Evolutionary conservation across 257 asterid genomes (phyloP).

Genomic region (Solanum neorickii): DNA sequence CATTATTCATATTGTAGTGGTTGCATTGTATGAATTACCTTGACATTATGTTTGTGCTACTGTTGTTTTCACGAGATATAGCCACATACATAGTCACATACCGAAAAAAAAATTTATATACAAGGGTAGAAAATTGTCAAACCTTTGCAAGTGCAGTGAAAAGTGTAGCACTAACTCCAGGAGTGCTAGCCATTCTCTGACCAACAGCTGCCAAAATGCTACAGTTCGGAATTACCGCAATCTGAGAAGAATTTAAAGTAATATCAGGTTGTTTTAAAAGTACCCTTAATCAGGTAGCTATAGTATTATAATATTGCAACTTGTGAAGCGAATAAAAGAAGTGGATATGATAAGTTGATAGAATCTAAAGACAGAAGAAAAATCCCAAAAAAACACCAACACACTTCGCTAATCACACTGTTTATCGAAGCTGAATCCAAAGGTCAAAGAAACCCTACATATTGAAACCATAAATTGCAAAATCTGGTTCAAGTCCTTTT

Average conservation of each 20-base stretch:
- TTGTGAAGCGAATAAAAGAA: neutral
- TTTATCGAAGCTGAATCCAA: neutral
- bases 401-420: neutral
- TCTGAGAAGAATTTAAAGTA: constrained; percentile 32
- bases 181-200: constrained; percentile 99
- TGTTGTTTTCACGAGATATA: neutral
- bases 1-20: neutral
- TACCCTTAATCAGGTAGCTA: neutral
- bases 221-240: constrained; percentile 82
- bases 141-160: constrained; percentile 99
- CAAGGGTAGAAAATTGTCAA: constrained; percentile 3
- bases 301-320: neutral
- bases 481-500: neutral
- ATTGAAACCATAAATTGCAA: neutral
- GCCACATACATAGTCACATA: neutral
- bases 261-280: neutral
- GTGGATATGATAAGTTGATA: neutral
- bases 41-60: neutral
- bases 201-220: constrained; percentile 99
- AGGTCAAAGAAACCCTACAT: neutral
- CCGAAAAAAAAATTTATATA: neutral
- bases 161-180: constrained; percentile 97
- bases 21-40: neutral
- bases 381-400: neutral
- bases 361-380: neutral